These are phyloP conservation scores for Fraxinus pennsylvanica DNA, from an alignment of 257 asterid genomes.

Conservation along the genomic window DNA sequence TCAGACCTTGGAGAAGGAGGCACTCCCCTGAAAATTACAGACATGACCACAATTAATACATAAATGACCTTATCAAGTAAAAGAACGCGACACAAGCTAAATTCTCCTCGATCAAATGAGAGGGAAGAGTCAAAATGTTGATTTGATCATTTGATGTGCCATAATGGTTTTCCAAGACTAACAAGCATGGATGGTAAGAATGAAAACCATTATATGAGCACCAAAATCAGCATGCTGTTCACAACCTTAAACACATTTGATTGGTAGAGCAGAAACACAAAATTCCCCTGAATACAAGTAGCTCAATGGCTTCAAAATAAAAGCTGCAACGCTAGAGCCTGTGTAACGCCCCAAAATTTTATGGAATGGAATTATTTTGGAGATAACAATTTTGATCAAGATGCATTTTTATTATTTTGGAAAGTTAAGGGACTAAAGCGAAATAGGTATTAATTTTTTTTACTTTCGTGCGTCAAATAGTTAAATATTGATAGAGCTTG, in stretches of 20 bases:
- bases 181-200: neutral
- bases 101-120: neutral
- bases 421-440: too few species aligned
- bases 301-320: conserved; percentile 16
- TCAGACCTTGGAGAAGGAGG: conserved; percentile 98
- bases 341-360: neutral
- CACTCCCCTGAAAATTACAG: conserved; percentile 64
- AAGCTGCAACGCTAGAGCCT: conserved; percentile 17
- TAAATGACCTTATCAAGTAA: conserved; percentile 19
- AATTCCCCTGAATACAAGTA: conserved; percentile 16
- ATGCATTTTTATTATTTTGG: too few species aligned
- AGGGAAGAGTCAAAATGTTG: neutral
- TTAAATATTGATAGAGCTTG: too few species aligned
- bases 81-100: neutral
- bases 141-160: neutral
- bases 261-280: neutral
- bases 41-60: conserved; percentile 17
- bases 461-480: too few species aligned
- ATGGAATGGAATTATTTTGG: too few species aligned
- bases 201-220: neutral
- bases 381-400: too few species aligned
- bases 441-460: too few species aligned
- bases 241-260: conserved; percentile 14
- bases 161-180: neutral
- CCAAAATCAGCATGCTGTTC: neutral